Conservation (phyloP, 1,284 basidiomycete species). For the Cryptococcus floricola region DNA sequence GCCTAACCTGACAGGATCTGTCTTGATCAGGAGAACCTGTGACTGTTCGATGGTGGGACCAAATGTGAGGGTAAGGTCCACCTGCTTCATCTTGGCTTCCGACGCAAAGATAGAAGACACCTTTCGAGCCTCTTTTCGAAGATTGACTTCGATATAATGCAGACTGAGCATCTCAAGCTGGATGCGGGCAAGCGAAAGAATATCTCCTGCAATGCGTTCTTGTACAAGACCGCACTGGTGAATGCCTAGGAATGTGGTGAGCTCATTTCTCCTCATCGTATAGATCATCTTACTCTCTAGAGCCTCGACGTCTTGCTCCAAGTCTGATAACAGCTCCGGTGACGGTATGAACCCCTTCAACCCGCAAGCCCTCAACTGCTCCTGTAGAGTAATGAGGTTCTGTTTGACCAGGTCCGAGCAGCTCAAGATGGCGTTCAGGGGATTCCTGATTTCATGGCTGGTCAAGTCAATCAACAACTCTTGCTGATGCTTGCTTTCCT, state of each 20-base stretch:
- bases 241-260: slow-evolving; percentile 17
- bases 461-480: slow-evolving; percentile 48
- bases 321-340: slow-evolving; percentile 33
- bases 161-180: slow-evolving; percentile 46
- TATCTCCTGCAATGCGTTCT: slow-evolving; percentile 50
- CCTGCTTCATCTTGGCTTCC: slow-evolving; percentile 40
- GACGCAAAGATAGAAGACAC: slow-evolving; percentile 33
- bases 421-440: slow-evolving; percentile 45
- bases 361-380: slow-evolving; percentile 29
- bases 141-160: slow-evolving; percentile 43
- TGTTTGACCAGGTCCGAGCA: slow-evolving; percentile 46
- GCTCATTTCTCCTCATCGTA: neutral
- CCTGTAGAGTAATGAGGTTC: slow-evolving; percentile 35
- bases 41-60: slow-evolving; percentile 27
- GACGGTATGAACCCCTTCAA: slow-evolving; percentile 36
- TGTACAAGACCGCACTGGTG: slow-evolving; percentile 48
- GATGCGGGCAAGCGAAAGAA: slow-evolving; percentile 48
- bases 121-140: slow-evolving; percentile 43
- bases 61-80: slow-evolving; percentile 31
- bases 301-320: slow-evolving; percentile 48
- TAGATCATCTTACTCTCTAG: slow-evolving; percentile 32
- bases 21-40: slow-evolving; percentile 32
- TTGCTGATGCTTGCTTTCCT: slow-evolving; percentile 42
- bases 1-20: slow-evolving; percentile 46
- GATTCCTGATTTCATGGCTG: slow-evolving; percentile 46